Evolutionary conservation across 2,329 filamentous ascomycete genomes (phyloP), one percentile per base, ranked within the genome.

Genomic region (Hymenoscyphus fraxineus): DNA sequence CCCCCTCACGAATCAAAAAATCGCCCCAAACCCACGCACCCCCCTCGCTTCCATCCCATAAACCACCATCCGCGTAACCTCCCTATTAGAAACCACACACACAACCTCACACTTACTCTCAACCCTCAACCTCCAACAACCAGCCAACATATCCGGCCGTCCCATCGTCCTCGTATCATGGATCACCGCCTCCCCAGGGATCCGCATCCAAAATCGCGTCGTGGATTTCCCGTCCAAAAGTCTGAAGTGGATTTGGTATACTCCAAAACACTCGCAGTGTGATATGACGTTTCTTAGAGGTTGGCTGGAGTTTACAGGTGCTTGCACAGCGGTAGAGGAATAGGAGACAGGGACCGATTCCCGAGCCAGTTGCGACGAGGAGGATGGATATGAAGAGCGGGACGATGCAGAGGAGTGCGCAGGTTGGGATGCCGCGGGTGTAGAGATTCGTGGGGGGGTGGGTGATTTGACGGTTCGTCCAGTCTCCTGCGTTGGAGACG

Each of bases 401-500:
- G 41, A 88, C 85, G 64, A 89, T 81, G 69, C 88, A 85, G 71
- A 90, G 83, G 40, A 92, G 87, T 51, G 89, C 89, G 66, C 83
- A 86, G 2, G 86, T 82, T 0, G 89, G 87, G 0, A 88, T 80
- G 10, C 89, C 89, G 56, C 88, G 85, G 5, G 88, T 85, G 86
- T 87, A 93, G 57, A 92, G 77, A 60, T 83, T 77, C 0, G 78
- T 81, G 1, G 88, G 88, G 1, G 85, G 85, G 58, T 82, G 80
- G 58, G 81, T 77, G 76, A 93, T 91, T 63, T 85, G 83, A 39
- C 80, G 78, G 31, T 79, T 78, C 0, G 90, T 93, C 89, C 90
- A 93, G 77, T 93, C 89, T 27, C 90, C 90, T 3, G 88, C 89
- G 68, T 88, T 88, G 62, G 88, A 91, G 35, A 93, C 81, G 38